Evolutionary conservation across 495 filamentous ascomycete genomes (phyloP), one percentile per base, ranked within the genome.

Genomic region (Niebla homalea): DNA sequence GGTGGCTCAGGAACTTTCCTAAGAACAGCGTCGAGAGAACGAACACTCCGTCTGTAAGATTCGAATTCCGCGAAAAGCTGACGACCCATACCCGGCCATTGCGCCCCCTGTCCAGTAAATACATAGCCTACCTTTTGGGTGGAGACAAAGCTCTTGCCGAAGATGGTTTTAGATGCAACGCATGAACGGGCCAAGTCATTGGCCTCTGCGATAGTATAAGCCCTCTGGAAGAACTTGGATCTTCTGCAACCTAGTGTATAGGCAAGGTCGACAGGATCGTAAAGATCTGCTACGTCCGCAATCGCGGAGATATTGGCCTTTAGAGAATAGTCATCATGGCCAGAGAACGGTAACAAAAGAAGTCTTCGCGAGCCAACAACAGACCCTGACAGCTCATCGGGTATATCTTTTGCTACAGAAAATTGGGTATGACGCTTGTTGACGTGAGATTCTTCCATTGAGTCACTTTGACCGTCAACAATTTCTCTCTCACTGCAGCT

Each of bases 31-130:
- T 20, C 23, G 6, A 39, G 26, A 15, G 6, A 12, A 1, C 4
- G 15, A 26, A 53, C 11, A 8, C 44, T 48, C 2, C 32, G 14
- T 6, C 15, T 14, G 19, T 41, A 53, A 3, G 42, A 10, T 5
- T 38, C 38, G 26, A 42, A 53, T 10, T 10, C 4, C 1, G 4
- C 4, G 11, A 53, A 43, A 7, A 53, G 29, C 12, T 53, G 44
- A 4, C 71, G 68, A 2, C 76, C 77, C 78, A 81, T 81, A 20
- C 67, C 70, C 32, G 67, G 54, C 74, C 73, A 81, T 51, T 79
- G 72, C 20, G 73, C 71, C 2, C 73, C 73, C 43, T 72, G 70
- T n/a, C 69, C 50, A 12, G 43, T 52, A 35, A 52, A 52, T 1
- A 54, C 26, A 3, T 41, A 43, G n/a, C 36, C 46, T 8, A 54